A percentile compares a stretch with the other conserved stretches of the same genome.
Evolutionary conservation across 306 rosid species (phyloP).

Genomic region (Herpetospermum pedunculosum): DNA sequence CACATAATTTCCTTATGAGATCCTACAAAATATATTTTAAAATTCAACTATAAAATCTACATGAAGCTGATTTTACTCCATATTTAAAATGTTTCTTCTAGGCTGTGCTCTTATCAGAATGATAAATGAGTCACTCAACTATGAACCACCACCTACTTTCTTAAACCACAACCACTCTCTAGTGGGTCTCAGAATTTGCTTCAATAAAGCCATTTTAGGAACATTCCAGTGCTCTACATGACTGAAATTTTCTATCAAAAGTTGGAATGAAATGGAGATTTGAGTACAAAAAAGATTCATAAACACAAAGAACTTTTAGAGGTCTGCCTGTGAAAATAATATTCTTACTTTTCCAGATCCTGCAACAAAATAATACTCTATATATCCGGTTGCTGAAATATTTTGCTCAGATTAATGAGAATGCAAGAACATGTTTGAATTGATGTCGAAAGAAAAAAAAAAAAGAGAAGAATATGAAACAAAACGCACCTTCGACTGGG

Average conservation of each 20-base stretch:
- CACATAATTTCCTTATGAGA: neutral
- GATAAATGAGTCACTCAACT: no score
- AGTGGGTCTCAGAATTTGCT: conserved; percentile 76
- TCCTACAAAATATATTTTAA: neutral
- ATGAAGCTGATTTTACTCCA: neutral
- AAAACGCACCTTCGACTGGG: no score
- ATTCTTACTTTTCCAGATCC: conserved; percentile 56
- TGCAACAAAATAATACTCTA: conserved; percentile 70
- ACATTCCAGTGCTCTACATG: conserved; percentile 96
- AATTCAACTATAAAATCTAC: neutral
- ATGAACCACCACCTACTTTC: conserved; percentile 34
- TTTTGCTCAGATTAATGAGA: neutral
- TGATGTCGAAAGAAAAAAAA: no score
- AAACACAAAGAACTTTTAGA: neutral
- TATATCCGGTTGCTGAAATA: conserved; percentile 87
- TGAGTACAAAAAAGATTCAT: neutral
- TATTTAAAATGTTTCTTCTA: neutral
- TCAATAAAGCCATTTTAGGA: conserved; percentile 76
- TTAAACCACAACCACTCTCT: conserved; percentile 30
- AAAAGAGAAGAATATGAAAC: no score
- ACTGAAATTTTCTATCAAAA: conserved; percentile 28
- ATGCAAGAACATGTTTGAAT: neutral
- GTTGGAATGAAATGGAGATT: neutral
- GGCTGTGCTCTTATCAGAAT: neutral
- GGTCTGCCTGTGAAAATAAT: neutral